Evolutionary conservation across 2,329 filamentous ascomycete genomes (phyloP), one percentile per base, ranked within the genome.

Genomic region (Lecanicillium sp.): DNA sequence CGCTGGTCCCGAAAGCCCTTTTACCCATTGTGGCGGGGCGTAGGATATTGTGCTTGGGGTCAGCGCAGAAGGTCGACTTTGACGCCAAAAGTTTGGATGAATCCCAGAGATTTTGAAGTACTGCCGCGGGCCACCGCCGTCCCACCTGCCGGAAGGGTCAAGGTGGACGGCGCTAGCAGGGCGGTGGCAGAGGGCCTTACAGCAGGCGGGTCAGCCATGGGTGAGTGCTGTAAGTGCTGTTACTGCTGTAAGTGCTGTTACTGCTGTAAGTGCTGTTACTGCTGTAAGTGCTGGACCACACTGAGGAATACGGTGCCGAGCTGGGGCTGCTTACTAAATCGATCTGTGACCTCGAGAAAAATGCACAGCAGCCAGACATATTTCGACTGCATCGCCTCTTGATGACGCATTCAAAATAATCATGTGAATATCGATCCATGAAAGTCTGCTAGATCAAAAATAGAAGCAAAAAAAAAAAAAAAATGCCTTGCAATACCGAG

Each of bases 11-110:
- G 29, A 66, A 62, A 44, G 65, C 58, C 54, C 73, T 63, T 60
- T 77, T 78, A 21, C 62, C 65, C 74, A 77, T 77, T 38, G 30
- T 54, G 19, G 29, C 35, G 19, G 26, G 42, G 37, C 27, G 4
- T 27, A 19, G 6, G 41, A 14, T 29, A 23, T 41, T 24, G 20
- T 23, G n/a, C n/a, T 12, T 26, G n/a, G 15, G 33, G 35, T 41
- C 40, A 41, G 11, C 36, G 29, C 23, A 23, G 36, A 30, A 33
- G 10, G 17, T 23, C 19, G 11, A 38, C 23, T 29, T 17, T 37
- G 36, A 29, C 32, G 37, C 47, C 23, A 45, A 36, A 50, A 51
- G 33, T 39, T 38, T 35, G 24, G 27, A 19, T 29, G 52, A 55
- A 56, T 51, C 54, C 58, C 54, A 41, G 59, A 62, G 55, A 61